Conservation (phyloP, 192 early-diverging fungal genomes). For the Coemansia sp. region DNA sequence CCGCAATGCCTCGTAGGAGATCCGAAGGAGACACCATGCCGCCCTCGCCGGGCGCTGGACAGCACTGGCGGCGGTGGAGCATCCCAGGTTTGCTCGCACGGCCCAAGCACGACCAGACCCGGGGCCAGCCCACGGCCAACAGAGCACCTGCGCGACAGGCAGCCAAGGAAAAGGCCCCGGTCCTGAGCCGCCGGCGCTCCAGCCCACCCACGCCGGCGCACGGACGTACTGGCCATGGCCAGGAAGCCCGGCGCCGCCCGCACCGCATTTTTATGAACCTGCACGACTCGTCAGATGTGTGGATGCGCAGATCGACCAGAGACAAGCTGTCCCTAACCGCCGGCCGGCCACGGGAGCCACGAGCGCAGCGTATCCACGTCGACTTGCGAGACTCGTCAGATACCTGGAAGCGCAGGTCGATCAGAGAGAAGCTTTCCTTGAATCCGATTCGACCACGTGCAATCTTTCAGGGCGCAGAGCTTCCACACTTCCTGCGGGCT, state of each 20-base stretch:
- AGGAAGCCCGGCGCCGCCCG: background rate
- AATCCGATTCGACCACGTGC: constrained; percentile 1
- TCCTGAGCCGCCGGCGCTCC: background rate
- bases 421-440: constrained; percentile 7
- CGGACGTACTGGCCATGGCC: background rate
- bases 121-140: background rate
- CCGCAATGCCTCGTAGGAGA: background rate
- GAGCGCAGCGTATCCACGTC: background rate
- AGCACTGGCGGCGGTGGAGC: constrained; percentile 3
- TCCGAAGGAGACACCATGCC: background rate
- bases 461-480: constrained; percentile 5
- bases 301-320: constrained; percentile 8
- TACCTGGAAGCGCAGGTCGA: constrained; percentile 3
- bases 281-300: constrained; percentile 13
- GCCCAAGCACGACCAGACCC: background rate
- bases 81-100: constrained; percentile 1
- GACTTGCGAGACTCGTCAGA: constrained; percentile 10
- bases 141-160: background rate
- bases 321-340: constrained; percentile 9
- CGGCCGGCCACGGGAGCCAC: background rate
- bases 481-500: constrained; percentile 9
- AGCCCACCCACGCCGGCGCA: background rate
- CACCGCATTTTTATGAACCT: constrained; percentile 1
- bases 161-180: background rate
- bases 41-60: background rate